Percentiles rank a stretch among this genome's conserved stretches.
phyloP scores from a whole-genome alignment of 805 yeast genomes.

The Metschnikowia drakensbergensis region DNA sequence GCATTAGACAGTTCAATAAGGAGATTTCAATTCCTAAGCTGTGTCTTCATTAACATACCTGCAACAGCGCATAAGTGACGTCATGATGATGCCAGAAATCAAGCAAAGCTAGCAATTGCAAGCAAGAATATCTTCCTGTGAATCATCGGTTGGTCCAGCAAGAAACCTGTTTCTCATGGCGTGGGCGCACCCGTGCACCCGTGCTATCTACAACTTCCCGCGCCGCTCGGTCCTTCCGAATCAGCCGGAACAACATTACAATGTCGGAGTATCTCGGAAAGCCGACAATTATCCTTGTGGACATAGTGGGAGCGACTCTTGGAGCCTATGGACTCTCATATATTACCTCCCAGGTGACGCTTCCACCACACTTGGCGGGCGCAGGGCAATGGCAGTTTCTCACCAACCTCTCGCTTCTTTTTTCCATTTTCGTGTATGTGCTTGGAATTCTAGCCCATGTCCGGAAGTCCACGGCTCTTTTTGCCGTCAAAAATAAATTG shows the following conservation, averaged over 20 bases:
- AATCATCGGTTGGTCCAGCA: no score
- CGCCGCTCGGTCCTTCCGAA: no score
- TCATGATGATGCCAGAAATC: no score
- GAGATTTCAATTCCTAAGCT: no score
- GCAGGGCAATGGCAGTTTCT: constrained; percentile 74
- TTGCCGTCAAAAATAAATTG: constrained; percentile 34
- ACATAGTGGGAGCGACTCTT: constrained; percentile 23
- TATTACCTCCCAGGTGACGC: constrained; percentile 18
- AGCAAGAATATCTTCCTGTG: no score
- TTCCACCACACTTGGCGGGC: constrained; percentile 47
- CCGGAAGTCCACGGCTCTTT: constrained; percentile 22
- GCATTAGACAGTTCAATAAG: no score
- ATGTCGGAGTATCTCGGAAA: constrained; percentile 29
- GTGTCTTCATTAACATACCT: no score
- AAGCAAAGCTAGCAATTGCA: no score
- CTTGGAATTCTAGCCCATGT: constrained; percentile 38
- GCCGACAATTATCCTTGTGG: constrained; percentile 22
- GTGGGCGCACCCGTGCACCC: no score
- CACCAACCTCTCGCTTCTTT: constrained; percentile 57
- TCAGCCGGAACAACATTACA: background rate
- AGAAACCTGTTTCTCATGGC: no score
- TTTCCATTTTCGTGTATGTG: constrained; percentile 42
- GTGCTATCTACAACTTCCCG: no score
- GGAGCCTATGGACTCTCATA: constrained; percentile 28
- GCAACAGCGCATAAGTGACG: no score